Base-by-base conservation (phyloP, 2,329 filamentous ascomycete genomes). In the Beauveria varroae region DNA sequence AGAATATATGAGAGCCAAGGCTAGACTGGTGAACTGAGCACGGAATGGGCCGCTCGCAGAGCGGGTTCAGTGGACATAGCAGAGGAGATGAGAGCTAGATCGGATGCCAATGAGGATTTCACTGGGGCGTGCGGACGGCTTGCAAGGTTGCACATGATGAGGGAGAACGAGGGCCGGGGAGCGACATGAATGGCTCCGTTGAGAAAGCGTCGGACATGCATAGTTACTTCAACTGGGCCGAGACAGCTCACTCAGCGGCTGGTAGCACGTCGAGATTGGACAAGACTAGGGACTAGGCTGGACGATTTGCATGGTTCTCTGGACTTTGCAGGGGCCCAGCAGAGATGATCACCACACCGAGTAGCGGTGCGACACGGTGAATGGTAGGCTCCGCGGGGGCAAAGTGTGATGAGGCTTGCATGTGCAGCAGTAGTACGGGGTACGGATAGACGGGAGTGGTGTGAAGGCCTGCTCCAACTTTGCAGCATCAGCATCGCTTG, bases 321-420 rank as follows among this genome's bases (percentile, higher is more conserved):
- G 10, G 37, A 30, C 37, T 26, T 44, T 44, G 57, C 24, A 28
- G 16, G 43, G 41, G 37, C 30, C 34, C 3, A 16, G 30, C 8
- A 41, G 22, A 40, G 40, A 26, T 52, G 47, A 53, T 53, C 47
- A 44, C 52, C 49, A 46, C 47, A 53, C 57, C 22, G 47, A 59
- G 40, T 53, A 59, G 47, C 57, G 57, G 22, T 59, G 26, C 57
- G 49, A 26, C 8, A 59, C 40, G 49, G 47, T 37, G 49, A 59
- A 24, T 52, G 57, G 57, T 26, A 34, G 22, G 16, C 22, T 50
- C 7, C 56, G 34, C 46, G 24, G 24, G 30, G 16, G 3, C 5
- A 24, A 16, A 28, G 52, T 52, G 57, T 60, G 58, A 60, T 18
- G 58, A 60, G 58, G 58, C 58, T 60, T 60, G 58, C 58, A 55